These are phyloP conservation scores for Phyllosticta citrichinensis DNA, from an alignment of 2,329 filamentous ascomycete genomes.

Conservation along the genomic window DNA sequence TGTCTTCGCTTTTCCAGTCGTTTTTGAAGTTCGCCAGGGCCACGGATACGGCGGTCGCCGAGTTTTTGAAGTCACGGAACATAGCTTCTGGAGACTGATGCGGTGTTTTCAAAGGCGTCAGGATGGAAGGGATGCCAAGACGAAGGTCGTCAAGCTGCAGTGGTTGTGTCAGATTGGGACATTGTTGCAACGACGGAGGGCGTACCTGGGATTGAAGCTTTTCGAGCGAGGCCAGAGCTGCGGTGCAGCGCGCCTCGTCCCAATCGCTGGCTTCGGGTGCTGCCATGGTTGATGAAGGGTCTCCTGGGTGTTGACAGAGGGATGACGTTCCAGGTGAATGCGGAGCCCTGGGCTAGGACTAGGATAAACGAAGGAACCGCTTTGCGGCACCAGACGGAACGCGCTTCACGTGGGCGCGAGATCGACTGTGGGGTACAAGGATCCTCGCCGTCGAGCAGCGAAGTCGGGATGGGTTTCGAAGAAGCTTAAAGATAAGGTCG, in stretches of 20 bases:
- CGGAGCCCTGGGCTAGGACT: not conserved
- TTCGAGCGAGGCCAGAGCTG: slow-evolving; percentile 36
- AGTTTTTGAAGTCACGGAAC: slow-evolving; percentile 29
- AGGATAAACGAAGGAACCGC: not conserved
- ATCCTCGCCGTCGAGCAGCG: not conserved
- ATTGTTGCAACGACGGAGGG: not conserved
- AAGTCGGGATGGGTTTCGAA: not conserved
- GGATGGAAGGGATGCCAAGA: slow-evolving; percentile 32
- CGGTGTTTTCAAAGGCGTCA: slow-evolving; percentile 28
- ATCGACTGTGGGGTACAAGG: not conserved
- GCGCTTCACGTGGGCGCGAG: not conserved
- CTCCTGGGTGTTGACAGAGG: not conserved
- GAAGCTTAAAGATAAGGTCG: not conserved
- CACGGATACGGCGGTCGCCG: slow-evolving; percentile 25
- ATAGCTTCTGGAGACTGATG: slow-evolving; percentile 20
- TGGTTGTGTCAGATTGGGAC: slow-evolving; percentile 2
- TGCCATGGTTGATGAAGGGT: not conserved
- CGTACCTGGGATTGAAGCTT: slow-evolving; percentile 33
- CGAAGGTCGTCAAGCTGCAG: slow-evolving; percentile 33
- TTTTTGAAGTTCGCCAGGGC: slow-evolving; percentile 28
- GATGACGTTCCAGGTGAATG: not conserved
- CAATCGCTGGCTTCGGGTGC: slow-evolving; percentile 13
- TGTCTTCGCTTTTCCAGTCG: slow-evolving; percentile 28
- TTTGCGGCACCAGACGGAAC: not conserved
- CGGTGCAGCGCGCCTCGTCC: slow-evolving; percentile 31